phyloP scores from a whole-genome alignment of 306 rosid genomes.

The Herpetospermum pedunculosum region DNA sequence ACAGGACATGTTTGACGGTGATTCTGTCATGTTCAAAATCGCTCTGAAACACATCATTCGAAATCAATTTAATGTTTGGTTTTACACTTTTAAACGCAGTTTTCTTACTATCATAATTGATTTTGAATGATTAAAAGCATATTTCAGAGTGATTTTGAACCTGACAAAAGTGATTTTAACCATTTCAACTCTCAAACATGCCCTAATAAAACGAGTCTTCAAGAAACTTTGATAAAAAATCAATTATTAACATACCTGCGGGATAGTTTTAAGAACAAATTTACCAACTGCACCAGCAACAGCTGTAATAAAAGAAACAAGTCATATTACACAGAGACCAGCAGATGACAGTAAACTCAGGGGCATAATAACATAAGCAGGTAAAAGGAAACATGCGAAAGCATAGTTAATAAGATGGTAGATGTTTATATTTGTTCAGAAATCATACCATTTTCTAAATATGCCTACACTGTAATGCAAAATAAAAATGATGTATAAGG shows the following conservation, averaged over 20 bases:
- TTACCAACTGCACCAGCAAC: constrained; percentile 30
- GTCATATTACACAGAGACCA: background rate
- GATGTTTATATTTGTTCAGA: background rate
- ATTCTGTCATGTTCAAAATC: too few species aligned
- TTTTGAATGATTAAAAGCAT: too few species aligned
- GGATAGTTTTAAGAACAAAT: constrained; percentile 43
- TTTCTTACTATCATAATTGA: too few species aligned
- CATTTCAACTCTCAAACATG: too few species aligned
- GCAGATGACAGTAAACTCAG: background rate
- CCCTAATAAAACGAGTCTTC: too few species aligned
- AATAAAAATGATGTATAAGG: background rate
- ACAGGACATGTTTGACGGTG: too few species aligned
- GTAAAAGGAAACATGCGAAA: background rate
- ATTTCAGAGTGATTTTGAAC: too few species aligned
- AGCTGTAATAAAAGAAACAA: constrained; percentile 29
- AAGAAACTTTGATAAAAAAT: background rate
- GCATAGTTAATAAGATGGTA: background rate
- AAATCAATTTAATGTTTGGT: too few species aligned
- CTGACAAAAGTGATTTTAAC: too few species aligned
- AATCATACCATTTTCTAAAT: background rate
- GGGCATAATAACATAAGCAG: background rate
- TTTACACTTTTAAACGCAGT: too few species aligned
- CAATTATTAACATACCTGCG: constrained; percentile 37
- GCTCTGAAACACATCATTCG: too few species aligned
- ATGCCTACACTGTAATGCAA: background rate